phyloP scores from a whole-genome alignment of 345 rosid species.

The Excoecaria agallocha region DNA sequence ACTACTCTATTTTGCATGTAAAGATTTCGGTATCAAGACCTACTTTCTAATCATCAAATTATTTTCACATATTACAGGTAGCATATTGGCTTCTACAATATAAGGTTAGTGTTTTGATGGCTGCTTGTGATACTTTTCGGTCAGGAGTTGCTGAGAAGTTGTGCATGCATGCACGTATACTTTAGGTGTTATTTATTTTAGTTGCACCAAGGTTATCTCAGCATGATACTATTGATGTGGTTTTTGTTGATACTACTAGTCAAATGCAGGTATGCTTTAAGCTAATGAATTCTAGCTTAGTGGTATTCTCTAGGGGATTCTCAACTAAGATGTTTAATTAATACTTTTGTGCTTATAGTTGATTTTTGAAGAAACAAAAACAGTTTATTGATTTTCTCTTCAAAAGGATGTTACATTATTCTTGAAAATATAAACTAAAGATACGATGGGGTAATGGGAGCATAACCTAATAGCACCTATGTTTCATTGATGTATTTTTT shows the following conservation, averaged over 20 bases:
- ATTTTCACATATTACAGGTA: too few relatives aligned
- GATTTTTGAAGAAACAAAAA: not conserved
- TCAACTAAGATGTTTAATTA: not conserved
- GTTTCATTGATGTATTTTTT: not conserved
- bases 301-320: not conserved
- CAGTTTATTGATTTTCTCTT: not conserved
- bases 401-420: not conserved
- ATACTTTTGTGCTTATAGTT: not conserved
- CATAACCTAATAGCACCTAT: not conserved
- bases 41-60: too few relatives aligned
- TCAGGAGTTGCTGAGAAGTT: constrained; percentile 99
- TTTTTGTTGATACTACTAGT: constrained; percentile 98
- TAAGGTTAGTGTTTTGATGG: too few relatives aligned
- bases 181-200: constrained; percentile 53
- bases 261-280: constrained; percentile 69
- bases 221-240: constrained; percentile 91
- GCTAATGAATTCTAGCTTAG: not conserved
- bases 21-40: too few relatives aligned
- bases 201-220: not conserved
- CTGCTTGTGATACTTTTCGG: too few relatives aligned
- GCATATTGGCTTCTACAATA: too few relatives aligned
- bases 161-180: constrained; percentile 92
- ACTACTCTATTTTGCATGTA: too few relatives aligned
- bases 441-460: not conserved
- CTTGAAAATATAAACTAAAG: not conserved